phyloP scores from a whole-genome alignment of 306 rosid genomes.

The Lathyrus sativus region DNA sequence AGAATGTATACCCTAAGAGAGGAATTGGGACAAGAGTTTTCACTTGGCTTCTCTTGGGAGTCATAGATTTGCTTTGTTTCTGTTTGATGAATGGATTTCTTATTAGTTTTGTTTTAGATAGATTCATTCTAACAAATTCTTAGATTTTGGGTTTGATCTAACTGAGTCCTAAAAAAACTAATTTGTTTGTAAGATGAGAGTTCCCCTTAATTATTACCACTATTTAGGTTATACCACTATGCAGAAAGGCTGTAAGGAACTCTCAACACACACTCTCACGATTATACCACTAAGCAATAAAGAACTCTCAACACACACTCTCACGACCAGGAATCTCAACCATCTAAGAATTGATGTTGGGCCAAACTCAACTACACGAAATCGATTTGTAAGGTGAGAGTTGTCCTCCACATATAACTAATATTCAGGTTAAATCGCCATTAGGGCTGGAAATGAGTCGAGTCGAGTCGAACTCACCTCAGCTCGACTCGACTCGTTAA shows the following conservation, averaged over 20 bases:
- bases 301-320: neutral
- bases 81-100: neutral
- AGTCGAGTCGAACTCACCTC: too few relatives aligned
- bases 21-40: neutral
- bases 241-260: neutral
- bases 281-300: neutral
- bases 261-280: neutral
- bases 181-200: neutral
- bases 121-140: slow-evolving; percentile 5
- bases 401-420: neutral
- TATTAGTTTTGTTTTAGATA: slow-evolving; percentile 8
- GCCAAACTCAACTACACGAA: neutral
- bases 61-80: slow-evolving; percentile 1
- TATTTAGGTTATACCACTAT: neutral
- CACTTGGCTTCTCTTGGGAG: slow-evolving; percentile 8
- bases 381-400: neutral
- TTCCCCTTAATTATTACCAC: neutral
- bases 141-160: neutral
- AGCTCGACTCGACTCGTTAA: too few relatives aligned
- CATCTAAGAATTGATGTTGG: neutral
- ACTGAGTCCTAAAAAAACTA: neutral
- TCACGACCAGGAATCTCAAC: neutral
- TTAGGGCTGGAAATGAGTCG: too few relatives aligned
- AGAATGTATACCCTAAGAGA: neutral
- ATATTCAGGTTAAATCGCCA: neutral